These are phyloP conservation scores for Bryoerythrophyllum caledonicum DNA, from an alignment of 225 moss, liverwort and hornwort species.

Conservation along the genomic window DNA sequence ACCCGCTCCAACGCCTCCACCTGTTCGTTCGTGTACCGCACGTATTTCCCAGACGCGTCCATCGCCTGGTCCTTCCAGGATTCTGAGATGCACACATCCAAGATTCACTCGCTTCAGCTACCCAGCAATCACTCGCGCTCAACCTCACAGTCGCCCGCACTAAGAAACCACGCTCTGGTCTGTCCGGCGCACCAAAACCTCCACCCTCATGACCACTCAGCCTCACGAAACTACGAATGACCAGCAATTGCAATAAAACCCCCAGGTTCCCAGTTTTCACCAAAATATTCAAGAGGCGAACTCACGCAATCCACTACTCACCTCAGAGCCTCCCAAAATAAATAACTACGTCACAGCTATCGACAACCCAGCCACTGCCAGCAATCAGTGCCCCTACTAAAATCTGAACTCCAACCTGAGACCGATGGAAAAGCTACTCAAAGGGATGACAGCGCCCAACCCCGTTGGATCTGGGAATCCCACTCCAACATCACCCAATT, in stretches of 20 bases:
- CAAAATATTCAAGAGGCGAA: not conserved
- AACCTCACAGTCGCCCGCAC: too few relatives aligned
- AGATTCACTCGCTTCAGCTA: constrained; percentile 9
- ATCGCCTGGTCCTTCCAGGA: constrained; percentile 54
- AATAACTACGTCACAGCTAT: not conserved
- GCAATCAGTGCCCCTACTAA: constrained; percentile 13
- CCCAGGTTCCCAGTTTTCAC: not conserved
- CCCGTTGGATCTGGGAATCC: constrained; percentile 30
- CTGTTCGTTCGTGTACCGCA: constrained; percentile 62
- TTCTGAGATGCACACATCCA: constrained; percentile 28
- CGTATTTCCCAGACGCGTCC: constrained; percentile 65
- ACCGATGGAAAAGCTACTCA: not conserved
- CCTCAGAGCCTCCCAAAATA: too few relatives aligned
- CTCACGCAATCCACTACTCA: not conserved
- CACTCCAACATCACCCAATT: constrained; percentile 14
- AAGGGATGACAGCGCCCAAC: not conserved
- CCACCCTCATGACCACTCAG: not conserved
- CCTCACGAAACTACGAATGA: not conserved
- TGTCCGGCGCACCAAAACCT: not conserved
- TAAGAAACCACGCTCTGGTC: not conserved
- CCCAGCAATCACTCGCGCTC: not conserved
- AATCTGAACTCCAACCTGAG: not conserved
- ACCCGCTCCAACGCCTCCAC: constrained; percentile 68
- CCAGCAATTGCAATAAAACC: not conserved
- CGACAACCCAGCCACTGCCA: constrained; percentile 18